Evolutionary conservation across 2,329 filamentous ascomycete species (phyloP).

Genomic region (Verticillium dahliae): DNA sequence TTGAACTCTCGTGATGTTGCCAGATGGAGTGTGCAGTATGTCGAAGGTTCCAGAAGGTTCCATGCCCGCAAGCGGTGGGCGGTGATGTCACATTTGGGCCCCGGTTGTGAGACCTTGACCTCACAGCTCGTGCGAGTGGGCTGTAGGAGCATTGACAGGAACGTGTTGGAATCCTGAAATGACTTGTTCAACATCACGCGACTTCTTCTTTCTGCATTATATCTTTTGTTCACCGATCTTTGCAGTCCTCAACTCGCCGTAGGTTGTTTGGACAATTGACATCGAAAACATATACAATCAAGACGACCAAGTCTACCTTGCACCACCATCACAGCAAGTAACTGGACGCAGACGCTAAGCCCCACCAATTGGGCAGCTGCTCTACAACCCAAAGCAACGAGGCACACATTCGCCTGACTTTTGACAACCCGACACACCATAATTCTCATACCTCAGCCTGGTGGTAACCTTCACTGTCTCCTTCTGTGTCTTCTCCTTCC

Average conservation of each 20-base stretch:
- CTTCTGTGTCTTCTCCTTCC: neutral
- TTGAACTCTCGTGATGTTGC: neutral
- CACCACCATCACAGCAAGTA: neutral
- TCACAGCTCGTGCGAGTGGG: neutral
- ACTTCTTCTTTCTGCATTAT: neutral
- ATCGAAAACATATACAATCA: neutral
- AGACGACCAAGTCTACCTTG: neutral
- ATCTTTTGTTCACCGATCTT: no score
- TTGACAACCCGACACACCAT: neutral
- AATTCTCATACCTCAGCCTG: neutral
- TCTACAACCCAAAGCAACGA: neutral
- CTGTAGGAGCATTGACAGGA: neutral
- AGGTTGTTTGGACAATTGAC: neutral
- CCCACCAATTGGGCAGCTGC: neutral
- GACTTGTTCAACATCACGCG: neutral
- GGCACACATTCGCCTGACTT: neutral
- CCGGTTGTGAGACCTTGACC: neutral
- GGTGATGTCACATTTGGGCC: slow-evolving; percentile 2
- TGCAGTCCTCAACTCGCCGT: neutral
- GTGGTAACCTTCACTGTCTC: neutral
- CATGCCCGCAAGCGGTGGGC: neutral
- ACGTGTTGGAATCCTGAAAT: neutral
- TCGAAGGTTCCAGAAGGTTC: slow-evolving; percentile 19
- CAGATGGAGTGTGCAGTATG: neutral
- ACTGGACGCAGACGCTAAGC: neutral